Evolutionary conservation across 1,284 basidiomycete species (phyloP), one percentile per base, ranked within the genome.

Genomic region (Takashimella koratensis): DNA sequence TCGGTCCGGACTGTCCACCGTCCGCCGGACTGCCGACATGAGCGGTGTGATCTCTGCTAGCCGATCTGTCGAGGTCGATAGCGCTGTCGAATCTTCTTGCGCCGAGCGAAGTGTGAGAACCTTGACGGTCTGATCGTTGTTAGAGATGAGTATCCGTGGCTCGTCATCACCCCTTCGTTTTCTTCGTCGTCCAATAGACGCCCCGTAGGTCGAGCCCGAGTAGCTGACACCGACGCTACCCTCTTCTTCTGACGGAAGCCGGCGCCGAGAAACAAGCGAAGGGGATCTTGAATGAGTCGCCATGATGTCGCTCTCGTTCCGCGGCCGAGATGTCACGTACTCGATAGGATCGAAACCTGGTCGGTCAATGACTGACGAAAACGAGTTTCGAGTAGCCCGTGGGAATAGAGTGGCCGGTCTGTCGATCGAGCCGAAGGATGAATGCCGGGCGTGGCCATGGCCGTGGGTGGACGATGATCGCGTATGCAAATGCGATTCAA

Each of bases 91-190:
- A 36, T 36, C 30, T 16, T 36, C 30, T 8, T 36, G 30, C 16
- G 30, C 30, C 30, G 30, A 16, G 8, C 30, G 30, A 8, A 36
- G n/a, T 75, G 61, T 1, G 68, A 63, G 46, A 71, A 75, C 62
- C 46, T 73, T 74, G 51, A 75, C 68, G 5, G 69, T 70, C 51
- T 69, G 67, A 58, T 76, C 75, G 51, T 76, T 76, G 60, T 75
- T 76, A 16, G 67, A 71, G 10, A 76, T 67, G 19, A 76, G 54
- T 19, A 76, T 55, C 21, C 75, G 55, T 0, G 75, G 73, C 53
- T 74, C 72, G n/a, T 71, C 65, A 2, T n/a, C 21, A 10, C 52
- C 30, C 16, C 30, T 36, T 36, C 30, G 8, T 36, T 16, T 8
- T 36, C 30, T 36, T 36, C 30, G 30, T 8, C 30, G 10, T 8